phyloP scores from a whole-genome alignment of 2,329 filamentous ascomycete genomes.

The Sclerotinia sclerotiorum region DNA sequence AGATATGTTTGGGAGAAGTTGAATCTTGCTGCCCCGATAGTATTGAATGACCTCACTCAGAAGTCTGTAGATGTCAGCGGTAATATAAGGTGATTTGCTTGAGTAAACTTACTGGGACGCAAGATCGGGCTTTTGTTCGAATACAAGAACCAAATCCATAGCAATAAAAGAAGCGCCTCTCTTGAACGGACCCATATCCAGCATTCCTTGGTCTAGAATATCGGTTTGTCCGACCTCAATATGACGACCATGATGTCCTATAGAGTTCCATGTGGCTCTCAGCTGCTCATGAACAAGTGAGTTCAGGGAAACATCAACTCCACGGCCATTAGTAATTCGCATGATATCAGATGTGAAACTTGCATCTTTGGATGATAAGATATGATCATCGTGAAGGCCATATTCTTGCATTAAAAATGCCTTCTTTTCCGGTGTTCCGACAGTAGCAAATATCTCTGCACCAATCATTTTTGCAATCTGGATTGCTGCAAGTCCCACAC shows the following conservation, averaged over 20 bases:
- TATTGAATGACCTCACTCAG: constrained; percentile 5
- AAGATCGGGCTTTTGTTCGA: not conserved
- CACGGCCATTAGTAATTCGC: constrained; percentile 29
- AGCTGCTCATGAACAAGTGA: constrained; percentile 33
- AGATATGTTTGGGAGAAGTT: not conserved
- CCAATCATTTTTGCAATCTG: constrained; percentile 38
- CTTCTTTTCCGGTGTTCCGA: constrained; percentile 43
- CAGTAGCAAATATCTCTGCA: constrained; percentile 47
- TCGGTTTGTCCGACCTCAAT: constrained; percentile 41
- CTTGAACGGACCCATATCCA: constrained; percentile 13
- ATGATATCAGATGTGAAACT: constrained; percentile 42
- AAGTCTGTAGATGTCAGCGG: not conserved
- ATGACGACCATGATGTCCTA: constrained; percentile 43
- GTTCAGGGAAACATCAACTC: constrained; percentile 38
- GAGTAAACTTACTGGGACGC: not conserved
- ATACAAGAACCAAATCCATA: constrained; percentile 16
- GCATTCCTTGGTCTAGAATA: constrained; percentile 18
- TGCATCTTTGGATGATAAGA: constrained; percentile 44
- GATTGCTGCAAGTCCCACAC: constrained; percentile 35
- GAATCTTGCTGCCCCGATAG: constrained; percentile 12
- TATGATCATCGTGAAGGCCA: constrained; percentile 43
- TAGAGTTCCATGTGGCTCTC: constrained; percentile 38
- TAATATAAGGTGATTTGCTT: not conserved
- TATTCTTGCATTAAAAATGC: constrained; percentile 40
- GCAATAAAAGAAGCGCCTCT: constrained; percentile 18